Conservation (phyloP, 139 green algal genomes). For the Mesotaenium endlicherianum region DNA sequence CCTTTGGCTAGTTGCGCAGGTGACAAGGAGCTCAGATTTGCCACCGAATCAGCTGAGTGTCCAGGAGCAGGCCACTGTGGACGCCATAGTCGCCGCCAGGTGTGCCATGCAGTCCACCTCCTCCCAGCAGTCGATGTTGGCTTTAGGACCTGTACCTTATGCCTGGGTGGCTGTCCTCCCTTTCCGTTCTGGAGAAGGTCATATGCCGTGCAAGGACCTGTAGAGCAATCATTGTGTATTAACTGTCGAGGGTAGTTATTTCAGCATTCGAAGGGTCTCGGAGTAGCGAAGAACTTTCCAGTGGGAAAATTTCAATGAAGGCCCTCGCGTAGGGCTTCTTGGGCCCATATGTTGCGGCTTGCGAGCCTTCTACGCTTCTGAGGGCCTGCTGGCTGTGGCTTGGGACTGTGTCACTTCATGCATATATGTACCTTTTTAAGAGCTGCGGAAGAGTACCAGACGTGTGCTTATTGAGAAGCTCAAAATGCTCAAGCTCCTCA, state of each 20-base stretch:
- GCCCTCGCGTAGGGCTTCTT: too few species aligned
- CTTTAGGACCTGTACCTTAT: neutral
- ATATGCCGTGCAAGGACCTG: neutral
- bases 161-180: neutral
- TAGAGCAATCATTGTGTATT: neutral
- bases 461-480: too few species aligned
- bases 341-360: too few species aligned
- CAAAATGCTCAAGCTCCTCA: too few species aligned
- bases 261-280: too few species aligned
- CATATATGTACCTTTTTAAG: too few species aligned
- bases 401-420: too few species aligned
- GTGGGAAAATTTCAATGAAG: too few species aligned
- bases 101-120: neutral
- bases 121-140: neutral
- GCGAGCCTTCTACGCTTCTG: too few species aligned
- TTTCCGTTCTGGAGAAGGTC: neutral
- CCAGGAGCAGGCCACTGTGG: conserved; percentile 41
- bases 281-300: too few species aligned
- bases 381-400: too few species aligned
- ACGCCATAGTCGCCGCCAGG: conserved; percentile 45
- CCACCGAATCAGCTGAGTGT: conserved; percentile 3
- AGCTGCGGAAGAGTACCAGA: too few species aligned
- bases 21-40: conserved; percentile 42
- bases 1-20: conserved; percentile 59
- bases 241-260: neutral